Percentiles rank a stretch among this genome's conserved stretches.
These are phyloP conservation scores for Kwoniella shivajii DNA, from an alignment of 1,284 basidiomycete species.

Conservation along the genomic window DNA sequence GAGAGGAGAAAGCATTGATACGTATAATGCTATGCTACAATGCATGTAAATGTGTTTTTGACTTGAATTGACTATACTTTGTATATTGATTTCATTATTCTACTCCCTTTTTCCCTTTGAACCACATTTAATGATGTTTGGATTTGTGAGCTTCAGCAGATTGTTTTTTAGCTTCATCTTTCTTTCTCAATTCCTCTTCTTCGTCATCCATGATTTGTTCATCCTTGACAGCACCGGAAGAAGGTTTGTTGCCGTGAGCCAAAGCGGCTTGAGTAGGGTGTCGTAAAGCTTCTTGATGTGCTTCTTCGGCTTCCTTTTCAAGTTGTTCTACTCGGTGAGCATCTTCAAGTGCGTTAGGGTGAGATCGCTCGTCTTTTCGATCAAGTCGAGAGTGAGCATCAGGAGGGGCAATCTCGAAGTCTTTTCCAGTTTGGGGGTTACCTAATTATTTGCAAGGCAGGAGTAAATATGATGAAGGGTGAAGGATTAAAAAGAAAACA, in stretches of 20 bases:
- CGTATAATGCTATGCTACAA: slow-evolving; percentile 11
- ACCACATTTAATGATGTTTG: slow-evolving; percentile 21
- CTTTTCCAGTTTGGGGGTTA: slow-evolving; percentile 40
- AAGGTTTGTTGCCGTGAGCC: slow-evolving; percentile 44
- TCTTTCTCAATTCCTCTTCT: slow-evolving; percentile 33
- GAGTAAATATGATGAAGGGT: neutral
- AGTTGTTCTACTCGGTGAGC: slow-evolving; percentile 31
- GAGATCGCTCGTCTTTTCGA: slow-evolving; percentile 37
- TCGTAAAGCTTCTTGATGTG: slow-evolving; percentile 22
- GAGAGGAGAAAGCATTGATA: neutral
- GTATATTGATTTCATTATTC: neutral
- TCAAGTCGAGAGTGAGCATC: slow-evolving; percentile 41
- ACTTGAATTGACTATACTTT: slow-evolving; percentile 4
- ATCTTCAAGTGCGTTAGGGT: slow-evolving; percentile 36
- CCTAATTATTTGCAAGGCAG: slow-evolving; percentile 14
- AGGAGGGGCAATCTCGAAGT: slow-evolving; percentile 32
- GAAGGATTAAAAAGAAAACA: neutral
- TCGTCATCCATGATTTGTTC: slow-evolving; percentile 40
- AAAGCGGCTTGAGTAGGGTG: slow-evolving; percentile 40
- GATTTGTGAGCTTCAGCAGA: slow-evolving; percentile 31
- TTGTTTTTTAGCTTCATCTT: slow-evolving; percentile 39
- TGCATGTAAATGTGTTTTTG: slow-evolving; percentile 15
- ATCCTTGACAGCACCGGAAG: slow-evolving; percentile 40
- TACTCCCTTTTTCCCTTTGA: neutral
- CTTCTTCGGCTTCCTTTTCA: slow-evolving; percentile 30